A percentile compares a stretch with the other conserved stretches of the same genome.
Conservation (phyloP, 2,329 filamentous ascomycete species). For the Raffaelea ambrosiae region DNA sequence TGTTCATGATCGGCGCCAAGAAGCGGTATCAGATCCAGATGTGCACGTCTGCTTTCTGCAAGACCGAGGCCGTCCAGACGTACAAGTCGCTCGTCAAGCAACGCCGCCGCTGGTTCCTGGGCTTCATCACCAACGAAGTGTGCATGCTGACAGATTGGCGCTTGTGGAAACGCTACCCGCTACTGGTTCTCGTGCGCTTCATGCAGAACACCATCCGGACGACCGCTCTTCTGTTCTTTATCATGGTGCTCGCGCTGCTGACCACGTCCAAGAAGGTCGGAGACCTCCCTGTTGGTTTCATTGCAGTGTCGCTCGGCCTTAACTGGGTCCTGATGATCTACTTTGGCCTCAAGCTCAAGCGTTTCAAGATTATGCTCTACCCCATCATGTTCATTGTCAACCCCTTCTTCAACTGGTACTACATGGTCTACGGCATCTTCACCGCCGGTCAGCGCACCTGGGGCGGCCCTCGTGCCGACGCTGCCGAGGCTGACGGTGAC, state of each 20-base stretch:
- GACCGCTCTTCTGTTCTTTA: conserved; percentile 87
- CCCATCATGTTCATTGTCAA: conserved; percentile 93
- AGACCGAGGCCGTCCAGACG: conserved; percentile 91
- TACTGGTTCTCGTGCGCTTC: conserved; percentile 78
- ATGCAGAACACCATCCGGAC: conserved; percentile 96
- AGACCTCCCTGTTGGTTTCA: conserved; percentile 85
- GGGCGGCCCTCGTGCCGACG: conserved; percentile 89
- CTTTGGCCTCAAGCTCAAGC: conserved; percentile 76
- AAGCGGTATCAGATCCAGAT: conserved; percentile 93
- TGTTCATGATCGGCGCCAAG: conserved; percentile 97
- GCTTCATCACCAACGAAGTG: conserved; percentile 95
- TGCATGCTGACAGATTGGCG: conserved; percentile 96
- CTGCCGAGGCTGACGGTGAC: conserved; percentile 65
- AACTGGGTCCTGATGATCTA: conserved; percentile 97
- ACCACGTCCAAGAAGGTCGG: conserved; percentile 72
- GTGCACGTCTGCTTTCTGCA: conserved; percentile 96
- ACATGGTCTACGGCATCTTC: conserved; percentile 96
- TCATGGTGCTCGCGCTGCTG: conserved; percentile 79
- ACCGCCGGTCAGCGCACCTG: conserved; percentile 91
- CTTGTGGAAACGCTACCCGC: conserved; percentile 83
- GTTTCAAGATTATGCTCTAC: conserved; percentile 93
- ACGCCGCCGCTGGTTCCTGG: conserved; percentile 89
- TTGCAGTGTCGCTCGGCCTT: conserved; percentile 81
- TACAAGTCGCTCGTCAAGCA: conserved; percentile 84
- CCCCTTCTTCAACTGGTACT: conserved; percentile 96